Base-by-base conservation (phyloP, 2,329 filamentous ascomycete genomes). In the Ascosphaera pollenicola region DNA sequence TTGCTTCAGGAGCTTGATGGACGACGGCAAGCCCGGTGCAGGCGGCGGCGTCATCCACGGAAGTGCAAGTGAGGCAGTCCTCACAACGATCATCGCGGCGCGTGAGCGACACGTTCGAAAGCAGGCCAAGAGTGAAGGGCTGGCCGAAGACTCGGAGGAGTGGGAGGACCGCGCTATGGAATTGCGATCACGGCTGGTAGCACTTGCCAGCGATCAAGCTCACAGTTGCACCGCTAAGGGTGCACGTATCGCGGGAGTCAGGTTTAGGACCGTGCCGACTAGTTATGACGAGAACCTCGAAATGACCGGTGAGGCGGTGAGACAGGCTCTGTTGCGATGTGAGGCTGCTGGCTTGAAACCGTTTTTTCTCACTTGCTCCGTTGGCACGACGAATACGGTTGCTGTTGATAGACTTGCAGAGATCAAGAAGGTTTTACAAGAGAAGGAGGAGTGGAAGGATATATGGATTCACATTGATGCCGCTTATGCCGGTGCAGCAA, bases 11-110 rank as follows among this genome's bases (percentile, higher is more conserved):
- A 87, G 78, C 37, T 13, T 36, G 17, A 35, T 5, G 17, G 17
- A 36, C n/a, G 19, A 36, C 18, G 73, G 74, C 0, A 77, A 74
- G 0, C 67, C 73, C 36, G 60, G 51, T 13, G 49, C 48, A 42
- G 84, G 84, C 31, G 87, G 87, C 16, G 87, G 87, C 24, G 84
- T 94, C n/a, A 89, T 95, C 44, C 85, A 94, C 55, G 84, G 87
- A 17, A 84, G 76, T 26, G 85, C 87, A 0, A 84, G 77, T 42
- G 87, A 95, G 60, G 81, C 84, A 11, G 70, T 93, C 35, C 70
- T 89, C 4, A 91, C 82, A 0, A 75, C 79, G 46, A 78, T 94
- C 66, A 78, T 91, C 2, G 84, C 84, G 2, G 87, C 87, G 0
- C 66, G 85, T 10, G 87, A 94, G 52, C 70, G 78, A 53, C 81